phyloP scores from a whole-genome alignment of 768 basidiomycete genomes.

The Mrakia hoshinonis region DNA sequence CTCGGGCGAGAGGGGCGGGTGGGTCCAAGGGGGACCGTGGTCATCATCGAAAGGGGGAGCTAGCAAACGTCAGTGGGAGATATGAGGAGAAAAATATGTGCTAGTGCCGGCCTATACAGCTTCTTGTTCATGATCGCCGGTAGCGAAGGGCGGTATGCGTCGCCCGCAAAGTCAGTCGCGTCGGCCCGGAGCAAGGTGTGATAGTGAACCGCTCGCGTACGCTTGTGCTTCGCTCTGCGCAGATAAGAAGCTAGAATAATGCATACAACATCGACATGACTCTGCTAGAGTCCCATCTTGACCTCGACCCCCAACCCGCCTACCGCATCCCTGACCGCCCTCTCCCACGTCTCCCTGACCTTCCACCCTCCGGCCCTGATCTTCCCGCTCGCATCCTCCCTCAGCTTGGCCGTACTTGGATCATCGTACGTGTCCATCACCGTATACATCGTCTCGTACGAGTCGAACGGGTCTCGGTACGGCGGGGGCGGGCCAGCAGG shows the following conservation, averaged over 20 bases:
- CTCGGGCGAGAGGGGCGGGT: too few species aligned
- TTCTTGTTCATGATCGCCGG: too few species aligned
- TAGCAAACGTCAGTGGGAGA: too few species aligned
- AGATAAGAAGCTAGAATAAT: not conserved
- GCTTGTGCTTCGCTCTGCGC: too few species aligned
- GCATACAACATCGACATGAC: not conserved
- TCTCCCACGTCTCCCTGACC: slow-evolving; percentile 75
- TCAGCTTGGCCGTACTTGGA: slow-evolving; percentile 40
- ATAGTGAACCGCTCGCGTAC: too few species aligned
- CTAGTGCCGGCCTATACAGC: too few species aligned
- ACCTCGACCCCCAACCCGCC: slow-evolving; percentile 48
- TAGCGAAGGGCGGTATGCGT: too few species aligned
- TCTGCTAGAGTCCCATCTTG: not conserved
- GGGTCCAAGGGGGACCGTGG: too few species aligned
- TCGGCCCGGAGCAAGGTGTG: too few species aligned
- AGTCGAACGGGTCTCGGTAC: slow-evolving; percentile 24
- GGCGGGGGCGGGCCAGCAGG: slow-evolving; percentile 17
- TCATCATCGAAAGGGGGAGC: too few species aligned
- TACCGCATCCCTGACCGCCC: slow-evolving; percentile 65
- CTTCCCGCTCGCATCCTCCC: slow-evolving; percentile 44
- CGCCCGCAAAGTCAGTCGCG: too few species aligned
- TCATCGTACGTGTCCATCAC: slow-evolving; percentile 14
- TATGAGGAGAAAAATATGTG: too few species aligned
- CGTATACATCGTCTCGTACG: not conserved
- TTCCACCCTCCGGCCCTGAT: slow-evolving; percentile 76